Evolutionary conservation across 306 rosid genomes (phyloP), one percentile per base, ranked within the genome.

Genomic region (Comarum palustre): DNA sequence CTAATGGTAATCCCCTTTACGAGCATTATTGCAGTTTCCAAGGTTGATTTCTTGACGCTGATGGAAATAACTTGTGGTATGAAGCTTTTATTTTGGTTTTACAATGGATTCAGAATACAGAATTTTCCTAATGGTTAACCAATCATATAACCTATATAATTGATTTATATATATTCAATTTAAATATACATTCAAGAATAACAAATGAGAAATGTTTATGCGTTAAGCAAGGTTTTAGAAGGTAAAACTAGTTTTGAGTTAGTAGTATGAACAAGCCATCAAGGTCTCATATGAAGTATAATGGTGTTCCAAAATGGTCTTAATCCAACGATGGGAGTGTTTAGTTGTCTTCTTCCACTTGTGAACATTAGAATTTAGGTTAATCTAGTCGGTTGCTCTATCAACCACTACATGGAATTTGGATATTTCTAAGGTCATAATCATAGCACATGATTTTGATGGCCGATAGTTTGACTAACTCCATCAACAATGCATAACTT

Each of bases 391-490:
- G 55, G 67, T 42, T 57, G 4, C 43, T 41, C 8, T 58, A 27
- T 27, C 20, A 59, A 42, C 76, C 76, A 29, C 76, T 42, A 42
- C 45, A 41, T 58, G 9, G 58, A 42, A 17, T 25, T 58, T 59
- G 58, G 43, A 19, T 42, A 58, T 14, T 41, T 71, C n/a, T 29
- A 8, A 17, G 75, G 43, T 29, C 57, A 25, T 39, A 39, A 8
- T 38, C 41, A 38, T 39, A 5, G 13, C 5, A 5, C 34, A 41
- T 72, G 31, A 64, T n/a, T 64, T 25, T 25, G 75, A 72, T 58
- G 46, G 75, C 57, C 34, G 10, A 22, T 72, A 27, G 2, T 57
- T 72, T 58, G 68, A 58, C 76, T 24, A 58, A 22, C 2, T 20
- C 34, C 41, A 31, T 34, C 14, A 38, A 11, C n/a, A 68, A 34